phyloP scores from a whole-genome alignment of 1,139 yeast species.

The Yamadazyma triangularis region DNA sequence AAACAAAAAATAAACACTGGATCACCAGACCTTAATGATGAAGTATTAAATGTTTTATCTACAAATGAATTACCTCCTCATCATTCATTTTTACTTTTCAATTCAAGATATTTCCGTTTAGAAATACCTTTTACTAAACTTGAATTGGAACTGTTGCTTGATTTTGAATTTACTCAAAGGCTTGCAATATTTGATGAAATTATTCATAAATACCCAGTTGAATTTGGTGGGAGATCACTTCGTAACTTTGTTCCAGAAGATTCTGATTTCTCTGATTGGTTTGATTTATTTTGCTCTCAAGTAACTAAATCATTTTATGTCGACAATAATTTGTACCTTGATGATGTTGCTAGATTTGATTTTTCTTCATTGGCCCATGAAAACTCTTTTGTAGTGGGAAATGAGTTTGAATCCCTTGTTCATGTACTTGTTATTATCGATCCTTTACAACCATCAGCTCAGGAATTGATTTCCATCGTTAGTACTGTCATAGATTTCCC shows the following conservation, averaged over 20 bases:
- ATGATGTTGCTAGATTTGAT: constrained; percentile 43
- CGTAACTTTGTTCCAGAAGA: constrained; percentile 17
- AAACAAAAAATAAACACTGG: constrained; percentile 3
- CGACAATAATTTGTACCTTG: constrained; percentile 29
- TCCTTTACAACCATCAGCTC: constrained; percentile 69
- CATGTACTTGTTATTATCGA: constrained; percentile 62
- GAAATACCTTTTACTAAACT: constrained; percentile 14
- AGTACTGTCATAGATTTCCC: constrained; percentile 37
- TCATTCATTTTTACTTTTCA: constrained; percentile 33
- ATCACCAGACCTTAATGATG: neutral
- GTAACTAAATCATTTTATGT: constrained; percentile 44
- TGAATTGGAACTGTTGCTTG: constrained; percentile 26
- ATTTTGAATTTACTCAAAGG: constrained; percentile 35
- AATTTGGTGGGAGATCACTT: constrained; percentile 18
- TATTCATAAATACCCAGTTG: constrained; percentile 26
- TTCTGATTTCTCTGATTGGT: constrained; percentile 32
- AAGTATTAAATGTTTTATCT: constrained; percentile 5
- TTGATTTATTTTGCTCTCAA: constrained; percentile 40
- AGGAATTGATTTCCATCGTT: constrained; percentile 50
- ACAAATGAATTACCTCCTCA: constrained; percentile 21
- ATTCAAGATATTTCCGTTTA: constrained; percentile 39
- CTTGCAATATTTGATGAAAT: constrained; percentile 25
- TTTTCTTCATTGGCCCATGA: constrained; percentile 32
- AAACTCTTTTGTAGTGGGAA: constrained; percentile 28
- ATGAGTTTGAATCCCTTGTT: constrained; percentile 21